Conservation (phyloP, 345 rosid species). For the Dovyalis caffra region DNA sequence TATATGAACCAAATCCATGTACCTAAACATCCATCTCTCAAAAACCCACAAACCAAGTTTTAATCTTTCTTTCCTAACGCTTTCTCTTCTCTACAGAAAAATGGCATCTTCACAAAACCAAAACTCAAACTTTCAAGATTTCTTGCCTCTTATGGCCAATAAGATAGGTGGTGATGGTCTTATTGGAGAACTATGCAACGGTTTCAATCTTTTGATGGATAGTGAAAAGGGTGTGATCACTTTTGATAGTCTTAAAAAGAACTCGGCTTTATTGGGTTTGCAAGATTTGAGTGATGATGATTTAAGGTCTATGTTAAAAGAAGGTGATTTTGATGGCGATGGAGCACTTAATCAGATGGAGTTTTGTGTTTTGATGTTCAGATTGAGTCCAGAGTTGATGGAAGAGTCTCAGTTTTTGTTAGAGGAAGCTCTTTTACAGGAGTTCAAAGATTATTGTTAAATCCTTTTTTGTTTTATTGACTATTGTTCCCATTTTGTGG, state of each 20-base stretch:
- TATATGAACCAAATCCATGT: background rate
- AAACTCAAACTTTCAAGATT: conserved; percentile 52
- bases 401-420: conserved; percentile 60
- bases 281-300: conserved; percentile 76
- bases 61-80: background rate
- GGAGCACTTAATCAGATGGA: conserved; percentile 85
- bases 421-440: conserved; percentile 61
- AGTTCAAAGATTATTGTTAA: conserved; percentile 28
- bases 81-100: background rate
- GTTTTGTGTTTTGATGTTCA: conserved; percentile 89
- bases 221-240: conserved; percentile 66
- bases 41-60: background rate
- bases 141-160: conserved; percentile 70
- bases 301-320: conserved; percentile 55
- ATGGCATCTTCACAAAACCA: conserved; percentile 45
- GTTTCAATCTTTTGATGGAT: conserved; percentile 71
- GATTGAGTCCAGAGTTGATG: conserved; percentile 84
- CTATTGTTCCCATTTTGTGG: background rate
- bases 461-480: background rate
- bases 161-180: conserved; percentile 82
- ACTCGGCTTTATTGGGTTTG: conserved; percentile 60
- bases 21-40: background rate
- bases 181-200: conserved; percentile 75
- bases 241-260: conserved; percentile 60
- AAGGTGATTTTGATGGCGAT: conserved; percentile 77